Percentiles rank a stretch among this genome's conserved stretches.
Evolutionary conservation across 2,329 filamentous ascomycete species (phyloP).

Genomic region (Colletotrichum zoysiae): DNA sequence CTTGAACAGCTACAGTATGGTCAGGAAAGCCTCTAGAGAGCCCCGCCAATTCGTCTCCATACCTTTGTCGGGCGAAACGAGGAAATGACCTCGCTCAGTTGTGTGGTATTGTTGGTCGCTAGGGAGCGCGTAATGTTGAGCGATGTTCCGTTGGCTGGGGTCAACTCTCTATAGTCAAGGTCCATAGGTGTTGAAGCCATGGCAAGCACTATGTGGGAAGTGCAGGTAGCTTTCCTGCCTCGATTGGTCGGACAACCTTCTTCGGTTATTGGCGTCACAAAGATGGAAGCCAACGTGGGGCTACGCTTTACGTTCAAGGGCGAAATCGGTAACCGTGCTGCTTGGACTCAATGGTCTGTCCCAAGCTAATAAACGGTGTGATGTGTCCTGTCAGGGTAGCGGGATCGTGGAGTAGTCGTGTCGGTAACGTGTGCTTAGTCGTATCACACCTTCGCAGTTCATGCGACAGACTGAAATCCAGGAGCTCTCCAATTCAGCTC

Average conservation of each 20-base stretch:
- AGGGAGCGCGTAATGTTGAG: slow-evolving; percentile 65
- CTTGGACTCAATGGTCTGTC: too few relatives aligned
- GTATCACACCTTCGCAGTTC: neutral
- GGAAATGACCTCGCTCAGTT: slow-evolving; percentile 82
- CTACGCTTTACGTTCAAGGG: neutral
- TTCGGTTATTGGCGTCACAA: neutral
- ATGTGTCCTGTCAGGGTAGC: neutral
- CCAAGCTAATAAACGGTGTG: too few relatives aligned
- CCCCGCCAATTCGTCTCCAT: slow-evolving; percentile 43
- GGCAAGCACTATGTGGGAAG: slow-evolving; percentile 8
- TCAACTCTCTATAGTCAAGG: slow-evolving; percentile 60
- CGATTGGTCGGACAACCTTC: neutral
- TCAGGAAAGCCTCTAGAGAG: slow-evolving; percentile 11
- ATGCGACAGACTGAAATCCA: slow-evolving; percentile 5
- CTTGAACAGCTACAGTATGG: slow-evolving; percentile 65
- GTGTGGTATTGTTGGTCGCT: slow-evolving; percentile 65
- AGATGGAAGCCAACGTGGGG: neutral
- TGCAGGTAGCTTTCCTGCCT: neutral
- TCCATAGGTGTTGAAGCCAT: slow-evolving; percentile 72
- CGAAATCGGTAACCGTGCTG: neutral
- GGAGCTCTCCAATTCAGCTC: slow-evolving; percentile 6
- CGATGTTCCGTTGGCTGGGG: slow-evolving; percentile 57
- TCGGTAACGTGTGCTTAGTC: neutral
- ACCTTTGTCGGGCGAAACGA: slow-evolving; percentile 86
- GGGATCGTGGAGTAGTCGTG: neutral